Conservation (phyloP, 192 early-diverging fungal genomes). For the Linnemannia schmuckeri region DNA sequence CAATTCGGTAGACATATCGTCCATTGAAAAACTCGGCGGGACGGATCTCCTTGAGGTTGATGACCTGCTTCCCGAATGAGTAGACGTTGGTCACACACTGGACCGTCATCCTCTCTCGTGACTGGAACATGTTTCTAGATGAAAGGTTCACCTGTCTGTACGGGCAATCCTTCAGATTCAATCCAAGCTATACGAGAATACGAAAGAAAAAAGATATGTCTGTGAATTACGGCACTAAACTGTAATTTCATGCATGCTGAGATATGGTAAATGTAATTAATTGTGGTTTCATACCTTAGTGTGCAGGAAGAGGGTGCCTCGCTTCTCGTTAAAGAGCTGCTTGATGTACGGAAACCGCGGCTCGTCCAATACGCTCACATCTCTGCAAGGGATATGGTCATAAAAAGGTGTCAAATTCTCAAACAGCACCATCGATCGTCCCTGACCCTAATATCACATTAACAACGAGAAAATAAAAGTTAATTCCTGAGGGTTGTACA, state of each 20-base stretch:
- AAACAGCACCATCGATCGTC: slow-evolving; percentile 14
- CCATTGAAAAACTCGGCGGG: slow-evolving; percentile 53
- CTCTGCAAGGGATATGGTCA: slow-evolving; percentile 21
- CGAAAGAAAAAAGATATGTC: not conserved
- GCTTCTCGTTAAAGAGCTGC: slow-evolving; percentile 14
- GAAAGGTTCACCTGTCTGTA: not conserved
- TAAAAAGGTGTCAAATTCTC: slow-evolving; percentile 22
- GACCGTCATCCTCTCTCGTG: slow-evolving; percentile 55
- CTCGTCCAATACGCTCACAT: slow-evolving; percentile 29
- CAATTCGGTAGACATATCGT: slow-evolving; percentile 63
- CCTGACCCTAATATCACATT: not conserved
- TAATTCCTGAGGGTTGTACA: not conserved
- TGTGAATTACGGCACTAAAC: not conserved
- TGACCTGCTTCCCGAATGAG: slow-evolving; percentile 61
- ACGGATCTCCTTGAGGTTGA: slow-evolving; percentile 58
- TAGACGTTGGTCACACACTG: slow-evolving; percentile 61
- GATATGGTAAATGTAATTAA: not conserved
- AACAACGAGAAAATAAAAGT: not conserved
- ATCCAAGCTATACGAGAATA: slow-evolving; percentile 19
- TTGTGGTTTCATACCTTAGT: slow-evolving; percentile 20
- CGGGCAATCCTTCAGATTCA: slow-evolving; percentile 18
- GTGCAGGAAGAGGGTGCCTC: slow-evolving; percentile 19
- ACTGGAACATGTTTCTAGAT: slow-evolving; percentile 58
- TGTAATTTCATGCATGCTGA: not conserved
- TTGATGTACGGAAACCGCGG: slow-evolving; percentile 14